Evolutionary conservation across 75 land plant genomes (phyloP).

Genomic region (Sequoiadendron giganteum): DNA sequence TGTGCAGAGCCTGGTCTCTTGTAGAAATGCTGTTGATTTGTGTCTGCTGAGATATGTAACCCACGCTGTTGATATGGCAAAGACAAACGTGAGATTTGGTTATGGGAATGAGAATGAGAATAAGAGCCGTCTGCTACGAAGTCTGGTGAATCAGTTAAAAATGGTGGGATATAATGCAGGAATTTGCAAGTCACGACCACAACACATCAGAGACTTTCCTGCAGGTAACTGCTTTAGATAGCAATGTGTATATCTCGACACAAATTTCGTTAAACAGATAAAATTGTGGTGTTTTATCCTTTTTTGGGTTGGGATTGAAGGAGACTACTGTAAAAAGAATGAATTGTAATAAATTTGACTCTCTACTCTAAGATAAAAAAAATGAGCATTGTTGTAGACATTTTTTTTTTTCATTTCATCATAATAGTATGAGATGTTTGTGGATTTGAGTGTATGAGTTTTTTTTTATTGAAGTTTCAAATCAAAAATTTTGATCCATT

Average conservation of each 20-base stretch:
- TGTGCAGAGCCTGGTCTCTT: neutral
- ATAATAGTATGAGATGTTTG: too few relatives aligned
- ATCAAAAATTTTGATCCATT: too few relatives aligned
- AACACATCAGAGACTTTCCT: constrained; percentile 13
- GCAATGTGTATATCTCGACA: too few relatives aligned
- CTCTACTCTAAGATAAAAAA: too few relatives aligned
- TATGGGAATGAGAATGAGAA: constrained; percentile 1
- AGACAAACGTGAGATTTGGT: neutral
- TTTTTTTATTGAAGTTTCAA: too few relatives aligned
- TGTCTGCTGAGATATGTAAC: neutral
- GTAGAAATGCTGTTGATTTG: neutral
- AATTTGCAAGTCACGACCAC: constrained; percentile 29
- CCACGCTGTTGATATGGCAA: neutral
- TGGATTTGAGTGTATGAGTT: too few relatives aligned
- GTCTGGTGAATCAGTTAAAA: constrained; percentile 16
- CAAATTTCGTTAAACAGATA: neutral
- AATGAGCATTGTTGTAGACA: too few relatives aligned
- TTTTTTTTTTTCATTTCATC: too few relatives aligned
- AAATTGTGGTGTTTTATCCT: neutral
- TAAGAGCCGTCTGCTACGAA: constrained; percentile 10
- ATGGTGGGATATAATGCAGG: constrained; percentile 30
- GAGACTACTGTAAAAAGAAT: neutral
- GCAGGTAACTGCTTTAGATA: constrained; percentile 16
- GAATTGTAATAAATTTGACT: too few relatives aligned
- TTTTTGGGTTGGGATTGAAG: neutral